A percentile compares a stretch with the other conserved stretches of the same genome.
These are phyloP conservation scores for Triticum turgidum DNA, from an alignment of 176 grass and related monocot species.

Conservation along the genomic window DNA sequence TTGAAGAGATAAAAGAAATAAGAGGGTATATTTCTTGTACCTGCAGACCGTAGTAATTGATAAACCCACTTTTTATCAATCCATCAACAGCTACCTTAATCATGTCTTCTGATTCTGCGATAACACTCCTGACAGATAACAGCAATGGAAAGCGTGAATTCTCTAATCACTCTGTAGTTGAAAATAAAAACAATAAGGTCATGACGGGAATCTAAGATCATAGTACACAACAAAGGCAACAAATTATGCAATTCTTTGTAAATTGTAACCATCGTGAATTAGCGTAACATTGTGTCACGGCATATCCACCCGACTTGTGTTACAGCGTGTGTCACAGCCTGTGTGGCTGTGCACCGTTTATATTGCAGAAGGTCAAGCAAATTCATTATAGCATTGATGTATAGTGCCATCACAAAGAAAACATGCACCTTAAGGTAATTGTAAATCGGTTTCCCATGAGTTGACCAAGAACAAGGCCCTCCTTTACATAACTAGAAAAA, in stretches of 20 bases:
- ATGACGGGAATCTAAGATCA: neutral
- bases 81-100: constrained; percentile 69
- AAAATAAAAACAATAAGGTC: constrained; percentile 11
- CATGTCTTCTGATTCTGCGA: constrained; percentile 62
- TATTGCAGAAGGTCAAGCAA: constrained; percentile 13
- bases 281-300: neutral
- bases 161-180: neutral
- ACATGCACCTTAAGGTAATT: constrained; percentile 76
- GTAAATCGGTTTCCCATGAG: constrained; percentile 81
- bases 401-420: constrained; percentile 17
- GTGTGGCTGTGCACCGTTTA: neutral
- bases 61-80: constrained; percentile 70
- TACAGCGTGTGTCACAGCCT: neutral
- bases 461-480: constrained; percentile 85
- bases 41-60: constrained; percentile 97
- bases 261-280: neutral
- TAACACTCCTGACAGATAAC: constrained; percentile 58
- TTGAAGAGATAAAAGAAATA: neutral
- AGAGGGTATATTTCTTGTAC: constrained; percentile 25
- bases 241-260: too few relatives aligned
- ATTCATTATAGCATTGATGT: neutral
- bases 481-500: constrained; percentile 66
- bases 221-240: neutral
- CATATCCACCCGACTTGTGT: constrained; percentile 2
- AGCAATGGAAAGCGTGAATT: constrained; percentile 28